Base-by-base conservation (phyloP, 1,284 basidiomycete species). In the Psilocybe mexicana region DNA sequence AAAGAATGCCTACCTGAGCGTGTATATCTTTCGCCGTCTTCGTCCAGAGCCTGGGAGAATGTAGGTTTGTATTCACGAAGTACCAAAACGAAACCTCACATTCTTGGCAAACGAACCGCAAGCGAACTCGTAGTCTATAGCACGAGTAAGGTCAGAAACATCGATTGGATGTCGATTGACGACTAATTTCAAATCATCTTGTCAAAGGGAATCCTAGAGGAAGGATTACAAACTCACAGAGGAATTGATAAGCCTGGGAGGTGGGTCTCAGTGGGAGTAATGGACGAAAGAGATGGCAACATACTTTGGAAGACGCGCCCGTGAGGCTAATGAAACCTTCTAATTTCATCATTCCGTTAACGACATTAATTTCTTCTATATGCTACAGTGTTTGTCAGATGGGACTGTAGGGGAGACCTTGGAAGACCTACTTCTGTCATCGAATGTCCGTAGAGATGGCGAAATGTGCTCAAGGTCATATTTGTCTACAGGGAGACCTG, bases 291-390 rank as follows among this genome's bases (percentile, higher is more conserved):
- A 40, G 48, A 35, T 57, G 63, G 62, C 51, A 55, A 68, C 77
- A 56, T 57, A 89, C 92, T 77, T 88, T 92, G 14, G 90, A 88
- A 57, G 81, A 74, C 30, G 87, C 81, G 2, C 92, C 92, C 25
- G 84, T 80, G 6, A 94, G 76, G 68, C 91, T 91, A 59, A 96
- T 84, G 67, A 96, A 95, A 1, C 93, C 93, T 60, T 89, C 77
- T 2, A 93, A 72, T 45, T 72, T 80, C 65, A 88, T 73, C 6
- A 75, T 74, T n/a, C 76, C 86, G 12, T 72, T 76, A 18, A 69
- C 70, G 3, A 79, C 74, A 33, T 84, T 67, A 51, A 94, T 78
- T 52, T 85, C 83, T 62, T 93, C 87, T 5, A 88, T 81, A 64
- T 86, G 81, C 87, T 88, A 62, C 10, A 40, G 50, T 40, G 53